A percentile compares a stretch with the other conserved stretches of the same genome.
These are phyloP conservation scores for Diospyros lotus DNA, from an alignment of 148 eudicot genomes.

Conservation along the genomic window DNA sequence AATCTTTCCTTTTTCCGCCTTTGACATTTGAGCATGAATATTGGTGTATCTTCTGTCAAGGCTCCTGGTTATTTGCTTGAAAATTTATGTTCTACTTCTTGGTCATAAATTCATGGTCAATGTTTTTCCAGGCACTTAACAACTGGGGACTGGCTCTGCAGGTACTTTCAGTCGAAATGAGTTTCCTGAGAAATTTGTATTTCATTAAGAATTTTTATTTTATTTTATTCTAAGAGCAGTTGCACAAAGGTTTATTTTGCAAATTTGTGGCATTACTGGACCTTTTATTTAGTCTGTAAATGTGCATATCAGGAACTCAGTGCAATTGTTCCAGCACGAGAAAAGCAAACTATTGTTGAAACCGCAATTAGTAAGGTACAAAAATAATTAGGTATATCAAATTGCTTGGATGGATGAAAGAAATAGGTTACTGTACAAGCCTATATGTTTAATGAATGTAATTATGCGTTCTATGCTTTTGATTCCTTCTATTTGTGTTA, in stretches of 20 bases:
- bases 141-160: slow-evolving; percentile 99
- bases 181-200: slow-evolving; percentile 8
- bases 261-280: neutral
- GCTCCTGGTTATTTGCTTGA: neutral
- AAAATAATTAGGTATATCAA: neutral
- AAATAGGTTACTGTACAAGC: neutral
- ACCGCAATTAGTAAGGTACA: slow-evolving; percentile 81
- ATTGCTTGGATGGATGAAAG: slow-evolving; percentile 9
- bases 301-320: slow-evolving; percentile 72
- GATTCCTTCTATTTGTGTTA: slow-evolving; percentile 5
- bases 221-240: neutral
- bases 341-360: slow-evolving; percentile 79
- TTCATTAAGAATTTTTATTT: neutral
- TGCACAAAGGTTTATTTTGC: neutral
- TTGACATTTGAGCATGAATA: neutral
- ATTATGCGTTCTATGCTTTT: slow-evolving; percentile 12
- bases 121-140: slow-evolving; percentile 76
- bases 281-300: neutral
- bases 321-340: slow-evolving; percentile 91
- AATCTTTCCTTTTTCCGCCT: neutral
- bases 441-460: neutral
- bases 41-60: slow-evolving; percentile 7
- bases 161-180: slow-evolving; percentile 32
- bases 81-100: neutral
- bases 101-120: slow-evolving; percentile 11